Percentiles rank a stretch among this genome's conserved stretches.
These are phyloP conservation scores for Aquilaria sinensis DNA, from an alignment of 345 rosid genomes.

Conservation along the genomic window DNA sequence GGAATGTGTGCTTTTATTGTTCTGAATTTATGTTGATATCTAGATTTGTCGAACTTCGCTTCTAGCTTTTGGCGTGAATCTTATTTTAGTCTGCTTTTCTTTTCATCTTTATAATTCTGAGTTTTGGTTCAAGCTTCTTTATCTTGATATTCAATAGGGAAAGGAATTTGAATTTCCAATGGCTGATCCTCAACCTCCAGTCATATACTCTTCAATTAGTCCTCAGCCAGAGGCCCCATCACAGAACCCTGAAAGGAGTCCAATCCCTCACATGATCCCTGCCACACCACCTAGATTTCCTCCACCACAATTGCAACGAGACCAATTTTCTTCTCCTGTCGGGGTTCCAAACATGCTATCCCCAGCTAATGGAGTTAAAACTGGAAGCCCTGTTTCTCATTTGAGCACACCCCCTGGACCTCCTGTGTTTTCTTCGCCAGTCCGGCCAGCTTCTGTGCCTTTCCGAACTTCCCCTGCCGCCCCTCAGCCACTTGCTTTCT, in stretches of 20 bases:
- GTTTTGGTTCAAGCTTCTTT: conserved; percentile 14
- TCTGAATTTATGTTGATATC: no score
- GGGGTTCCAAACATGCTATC: conserved; percentile 43
- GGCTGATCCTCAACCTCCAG: conserved; percentile 54
- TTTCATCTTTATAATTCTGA: conserved; percentile 9
- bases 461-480: conserved; percentile 84
- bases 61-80: no score
- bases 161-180: conserved; percentile 26
- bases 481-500: conserved; percentile 85
- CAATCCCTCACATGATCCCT: conserved; percentile 41
- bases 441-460: conserved; percentile 93
- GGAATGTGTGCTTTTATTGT: no score
- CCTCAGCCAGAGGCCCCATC: conserved; percentile 37
- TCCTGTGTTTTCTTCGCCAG: conserved; percentile 81
- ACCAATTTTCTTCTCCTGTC: conserved; percentile 51
- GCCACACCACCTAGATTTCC: conserved; percentile 47
- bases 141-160: conserved; percentile 11
- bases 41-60: no score
- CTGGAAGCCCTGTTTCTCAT: conserved; percentile 68
- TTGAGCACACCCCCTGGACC: conserved; percentile 95
- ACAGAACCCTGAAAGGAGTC: conserved; percentile 34
- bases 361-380: conserved; percentile 56
- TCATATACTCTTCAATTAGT: conserved; percentile 35
- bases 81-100: not conserved
- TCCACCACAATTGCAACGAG: conserved; percentile 52